Evolutionary conservation across 2,329 filamentous ascomycete genomes (phyloP), one percentile per base, ranked within the genome.

Genomic region (Zasmidium angulare): DNA sequence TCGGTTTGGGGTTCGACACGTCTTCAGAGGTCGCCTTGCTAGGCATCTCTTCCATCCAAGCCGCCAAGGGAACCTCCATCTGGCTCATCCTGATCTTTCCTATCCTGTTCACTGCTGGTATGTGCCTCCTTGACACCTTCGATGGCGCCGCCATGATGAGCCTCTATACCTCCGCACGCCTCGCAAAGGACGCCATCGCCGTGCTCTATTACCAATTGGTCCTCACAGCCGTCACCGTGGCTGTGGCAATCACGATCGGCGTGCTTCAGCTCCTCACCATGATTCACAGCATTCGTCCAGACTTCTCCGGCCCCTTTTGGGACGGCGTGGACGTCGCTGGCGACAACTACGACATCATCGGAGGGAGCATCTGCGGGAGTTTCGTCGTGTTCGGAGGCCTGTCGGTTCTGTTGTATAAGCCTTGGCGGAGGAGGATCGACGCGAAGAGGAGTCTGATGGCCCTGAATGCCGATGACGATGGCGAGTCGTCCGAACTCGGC

Each of bases 71-170:
- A 1, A 97, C 92, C 0, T 91, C 87, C 29, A 88, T 98, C 60
- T 99, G 95, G 95, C 79, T 97, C 14, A 98, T 98, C 61, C 75
- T 98, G 29, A 88, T 99, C 53, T 96, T 97, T 59, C 95, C 95
- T 0, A 75, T 93, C 1, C 78, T 98, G 0, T 98, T 98, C 70
- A 97, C 93, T 0, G 91, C 89, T 0, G 95, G 91, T 59, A 98
- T 99, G 95, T 97, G 93, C 74, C 82, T 98, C 21, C 80, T 98
- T 4, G 95, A 98, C 75, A 97, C 93, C 0, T 89, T 88, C 0
- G 95, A 98, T 68, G 93, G 93, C 22, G 93, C 93, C 1, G 81
- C 97, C 20, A 98, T 98, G 93, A 93, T 96, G 85, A 88, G 89
- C 0, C 81, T 98, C 1, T 98, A 99, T 76, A 92, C 93, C 0